phyloP scores from a whole-genome alignment of 2,329 filamentous ascomycete species.

The Pyricularia grisea region DNA sequence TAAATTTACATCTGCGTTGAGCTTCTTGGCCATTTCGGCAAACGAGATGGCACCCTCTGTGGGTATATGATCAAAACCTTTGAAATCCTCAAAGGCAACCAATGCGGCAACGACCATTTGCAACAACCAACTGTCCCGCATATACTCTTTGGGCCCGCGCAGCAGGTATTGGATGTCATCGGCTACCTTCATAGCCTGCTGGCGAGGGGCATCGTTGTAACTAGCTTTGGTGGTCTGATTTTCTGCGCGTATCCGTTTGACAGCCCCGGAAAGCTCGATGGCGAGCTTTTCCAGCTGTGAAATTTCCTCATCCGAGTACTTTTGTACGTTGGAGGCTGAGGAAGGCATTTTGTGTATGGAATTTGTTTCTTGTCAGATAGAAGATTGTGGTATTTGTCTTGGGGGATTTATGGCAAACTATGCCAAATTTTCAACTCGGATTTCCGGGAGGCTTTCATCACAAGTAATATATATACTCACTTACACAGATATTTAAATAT shows the following conservation, averaged over 20 bases:
- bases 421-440: background rate
- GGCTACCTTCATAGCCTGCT: conserved; percentile 6
- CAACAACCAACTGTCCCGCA: conserved; percentile 3
- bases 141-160: conserved; percentile 9
- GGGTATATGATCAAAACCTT: conserved; percentile 21
- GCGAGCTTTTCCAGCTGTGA: background rate
- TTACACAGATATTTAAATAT: too few relatives aligned
- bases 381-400: background rate
- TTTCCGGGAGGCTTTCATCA: background rate
- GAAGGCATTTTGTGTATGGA: background rate
- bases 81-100: conserved; percentile 21
- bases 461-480: background rate
- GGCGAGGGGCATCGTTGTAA: background rate
- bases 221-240: background rate
- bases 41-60: conserved; percentile 16
- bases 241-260: background rate
- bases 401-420: background rate
- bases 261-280: background rate
- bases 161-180: conserved; percentile 6
- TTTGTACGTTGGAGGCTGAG: background rate
- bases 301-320: background rate
- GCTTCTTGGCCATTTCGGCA: conserved; percentile 16
- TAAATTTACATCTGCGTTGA: conserved; percentile 17
- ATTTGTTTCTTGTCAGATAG: background rate
- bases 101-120: conserved; percentile 7